These are phyloP conservation scores for Batrachochytrium dendrobatidis DNA, from an alignment of 371 early-diverging fungal species.

Conservation along the genomic window DNA sequence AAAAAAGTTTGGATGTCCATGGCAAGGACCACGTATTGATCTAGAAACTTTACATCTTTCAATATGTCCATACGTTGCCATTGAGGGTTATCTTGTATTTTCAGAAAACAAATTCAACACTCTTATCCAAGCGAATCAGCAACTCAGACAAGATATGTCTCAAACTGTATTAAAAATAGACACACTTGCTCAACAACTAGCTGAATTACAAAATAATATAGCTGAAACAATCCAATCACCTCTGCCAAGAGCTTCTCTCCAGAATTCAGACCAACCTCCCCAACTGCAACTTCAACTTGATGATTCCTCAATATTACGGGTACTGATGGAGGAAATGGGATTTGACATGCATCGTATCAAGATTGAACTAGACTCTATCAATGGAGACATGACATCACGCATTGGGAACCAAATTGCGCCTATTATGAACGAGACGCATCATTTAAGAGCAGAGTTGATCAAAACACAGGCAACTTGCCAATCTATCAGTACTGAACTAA, in stretches of 20 bases:
- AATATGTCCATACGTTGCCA: slow-evolving; percentile 53
- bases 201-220: not conserved
- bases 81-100: slow-evolving; percentile 49
- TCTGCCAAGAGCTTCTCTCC: not conserved
- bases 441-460: slow-evolving; percentile 63
- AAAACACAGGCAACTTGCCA: slow-evolving; percentile 56
- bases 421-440: slow-evolving; percentile 57
- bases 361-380: slow-evolving; percentile 51
- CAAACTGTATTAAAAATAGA: slow-evolving; percentile 40
- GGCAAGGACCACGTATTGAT: slow-evolving; percentile 47
- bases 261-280: not conserved
- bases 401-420: slow-evolving; percentile 65
- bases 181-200: slow-evolving; percentile 12
- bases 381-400: slow-evolving; percentile 47
- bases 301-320: not conserved
- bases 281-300: not conserved
- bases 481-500: slow-evolving; percentile 60
- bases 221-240: not conserved
- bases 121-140: slow-evolving; percentile 46
- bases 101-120: slow-evolving; percentile 34
- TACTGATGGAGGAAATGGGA: slow-evolving; percentile 31
- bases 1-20: slow-evolving; percentile 57
- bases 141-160: slow-evolving; percentile 37
- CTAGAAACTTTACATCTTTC: slow-evolving; percentile 33
- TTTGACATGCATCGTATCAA: slow-evolving; percentile 9